Evolutionary conservation across 1,284 basidiomycete genomes (phyloP).

Genomic region (Sporisorium sorghi): DNA sequence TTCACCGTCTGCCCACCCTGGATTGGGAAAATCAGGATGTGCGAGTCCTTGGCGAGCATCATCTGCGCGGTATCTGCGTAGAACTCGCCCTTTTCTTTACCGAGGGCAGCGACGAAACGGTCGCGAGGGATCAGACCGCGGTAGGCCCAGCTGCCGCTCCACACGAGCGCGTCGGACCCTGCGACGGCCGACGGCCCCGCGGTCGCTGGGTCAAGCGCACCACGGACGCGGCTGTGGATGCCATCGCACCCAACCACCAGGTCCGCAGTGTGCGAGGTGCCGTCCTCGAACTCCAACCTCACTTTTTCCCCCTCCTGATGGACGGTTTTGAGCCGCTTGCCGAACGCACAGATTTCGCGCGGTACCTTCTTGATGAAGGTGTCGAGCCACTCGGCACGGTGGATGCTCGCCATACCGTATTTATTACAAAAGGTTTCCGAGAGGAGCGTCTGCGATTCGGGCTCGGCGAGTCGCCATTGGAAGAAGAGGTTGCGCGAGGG

Average conservation of each 20-base stretch:
- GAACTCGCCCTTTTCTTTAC: constrained; percentile 42
- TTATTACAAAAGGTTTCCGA: constrained; percentile 44
- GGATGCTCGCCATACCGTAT: constrained; percentile 48
- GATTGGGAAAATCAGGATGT: constrained; percentile 75
- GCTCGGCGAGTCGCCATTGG: constrained; percentile 49
- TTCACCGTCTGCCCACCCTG: constrained; percentile 72
- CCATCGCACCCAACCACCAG: constrained; percentile 67
- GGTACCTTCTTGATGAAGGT: constrained; percentile 36
- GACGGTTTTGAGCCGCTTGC: constrained; percentile 37
- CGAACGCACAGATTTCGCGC: constrained; percentile 37
- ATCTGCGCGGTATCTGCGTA: constrained; percentile 50
- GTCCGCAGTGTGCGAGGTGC: constrained; percentile 45
- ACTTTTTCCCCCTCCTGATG: constrained; percentile 15
- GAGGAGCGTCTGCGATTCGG: constrained; percentile 30
- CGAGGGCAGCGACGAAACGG: constrained; percentile 48
- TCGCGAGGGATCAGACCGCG: constrained; percentile 59
- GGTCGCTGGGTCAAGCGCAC: constrained; percentile 41
- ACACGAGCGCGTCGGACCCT: constrained; percentile 47
- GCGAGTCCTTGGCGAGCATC: constrained; percentile 69
- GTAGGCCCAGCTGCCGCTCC: constrained; percentile 60
- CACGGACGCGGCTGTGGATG: constrained; percentile 61
- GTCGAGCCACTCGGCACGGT: constrained; percentile 53
- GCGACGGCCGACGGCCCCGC: constrained; percentile 32
- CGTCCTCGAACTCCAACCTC: constrained; percentile 41
- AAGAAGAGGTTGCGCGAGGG: constrained; percentile 49